Percentiles rank a stretch among this genome's conserved stretches.
These are phyloP conservation scores for Diplosphaera chodatii DNA, from an alignment of 139 green algal species.

Conservation along the genomic window DNA sequence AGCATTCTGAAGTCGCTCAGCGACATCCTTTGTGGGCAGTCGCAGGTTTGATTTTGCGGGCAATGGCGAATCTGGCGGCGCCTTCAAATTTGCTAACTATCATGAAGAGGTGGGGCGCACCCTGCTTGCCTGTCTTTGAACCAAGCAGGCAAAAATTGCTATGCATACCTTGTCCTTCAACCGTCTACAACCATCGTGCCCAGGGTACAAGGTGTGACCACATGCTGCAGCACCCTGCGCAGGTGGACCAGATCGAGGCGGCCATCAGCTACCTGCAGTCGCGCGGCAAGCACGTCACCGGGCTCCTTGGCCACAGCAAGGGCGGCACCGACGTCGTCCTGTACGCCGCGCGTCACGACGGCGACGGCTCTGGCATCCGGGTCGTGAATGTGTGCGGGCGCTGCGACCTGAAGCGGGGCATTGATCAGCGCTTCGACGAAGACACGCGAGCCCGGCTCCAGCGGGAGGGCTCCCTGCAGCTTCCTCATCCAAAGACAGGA, in stretches of 20 bases:
- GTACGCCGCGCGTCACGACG: constrained; percentile 46
- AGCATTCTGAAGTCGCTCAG: too few relatives aligned
- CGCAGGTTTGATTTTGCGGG: constrained; percentile 15
- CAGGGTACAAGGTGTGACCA: too few relatives aligned
- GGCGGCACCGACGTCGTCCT: constrained; percentile 48
- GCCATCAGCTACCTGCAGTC: not conserved
- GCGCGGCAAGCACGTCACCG: constrained; percentile 12
- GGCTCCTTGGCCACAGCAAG: constrained; percentile 54
- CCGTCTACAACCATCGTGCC: too few relatives aligned
- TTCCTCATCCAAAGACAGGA: constrained; percentile 10
- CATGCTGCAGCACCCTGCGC: too few relatives aligned
- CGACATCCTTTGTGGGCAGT: not conserved
- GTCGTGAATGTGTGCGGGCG: constrained; percentile 57
- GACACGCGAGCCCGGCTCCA: constrained; percentile 41
- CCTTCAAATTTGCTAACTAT: constrained; percentile 54
- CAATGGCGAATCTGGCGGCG: constrained; percentile 42
- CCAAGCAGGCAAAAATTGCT: too few relatives aligned
- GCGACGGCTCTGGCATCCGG: constrained; percentile 25
- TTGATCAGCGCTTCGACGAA: constrained; percentile 42
- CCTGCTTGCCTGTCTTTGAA: not conserved
- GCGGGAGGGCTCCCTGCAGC: constrained; percentile 22
- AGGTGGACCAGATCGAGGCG: not conserved
- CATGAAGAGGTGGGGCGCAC: constrained; percentile 28
- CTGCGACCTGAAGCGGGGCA: constrained; percentile 23
- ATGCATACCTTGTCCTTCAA: too few relatives aligned